Base-by-base conservation (phyloP, 495 filamentous ascomycete genomes). In the Penicillium flavigenum region DNA sequence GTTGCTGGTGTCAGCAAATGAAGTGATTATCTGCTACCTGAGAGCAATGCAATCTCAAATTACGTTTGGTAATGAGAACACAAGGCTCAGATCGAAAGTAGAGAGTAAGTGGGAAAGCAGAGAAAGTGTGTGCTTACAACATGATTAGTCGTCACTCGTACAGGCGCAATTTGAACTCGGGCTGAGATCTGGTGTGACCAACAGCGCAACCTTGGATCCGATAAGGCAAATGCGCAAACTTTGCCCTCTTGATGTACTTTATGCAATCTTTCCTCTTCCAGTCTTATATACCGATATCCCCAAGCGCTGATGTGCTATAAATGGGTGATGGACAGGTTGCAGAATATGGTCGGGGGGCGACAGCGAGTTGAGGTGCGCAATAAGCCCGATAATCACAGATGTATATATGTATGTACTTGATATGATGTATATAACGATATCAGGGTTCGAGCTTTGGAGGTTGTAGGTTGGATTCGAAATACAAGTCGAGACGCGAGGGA, bases 91-190 rank as follows among this genome's bases (percentile, higher is more conserved):
- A 12, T 14, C 4, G 2, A 39, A 34, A 24, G 39, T 19, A 41
- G 29, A n/a, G 34, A 26, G 32, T 10, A 58, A 43, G 50, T 50
- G 20, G 19, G 42, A 29, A 7, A 61, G 17, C 16, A 41, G 32
- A 56, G 44, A 48, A 47, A 46, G 26, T 44, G 54, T 14, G 19
- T 36, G 24, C 72, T 76, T 70, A 76, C 72, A 76, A 76, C 72
- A 76, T 76, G 62, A 52, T 56, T 60, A 58, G 36, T 34, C 59
- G 50, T 58, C 38, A 54, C 49, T 52, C 22, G 49, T 52, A 52
- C 50, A 46, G 44, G 58, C 50, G 45, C 46, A 43, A 56, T 56
- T 59, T 48, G 8, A 41, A 57, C 52, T 50, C 34, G 42, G 55
- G 32, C 45, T 36, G 41, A 50, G 48, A 60, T 46, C 38, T 44